Base-by-base conservation (phyloP, 345 rosid genomes). In the Combretum micranthum region DNA sequence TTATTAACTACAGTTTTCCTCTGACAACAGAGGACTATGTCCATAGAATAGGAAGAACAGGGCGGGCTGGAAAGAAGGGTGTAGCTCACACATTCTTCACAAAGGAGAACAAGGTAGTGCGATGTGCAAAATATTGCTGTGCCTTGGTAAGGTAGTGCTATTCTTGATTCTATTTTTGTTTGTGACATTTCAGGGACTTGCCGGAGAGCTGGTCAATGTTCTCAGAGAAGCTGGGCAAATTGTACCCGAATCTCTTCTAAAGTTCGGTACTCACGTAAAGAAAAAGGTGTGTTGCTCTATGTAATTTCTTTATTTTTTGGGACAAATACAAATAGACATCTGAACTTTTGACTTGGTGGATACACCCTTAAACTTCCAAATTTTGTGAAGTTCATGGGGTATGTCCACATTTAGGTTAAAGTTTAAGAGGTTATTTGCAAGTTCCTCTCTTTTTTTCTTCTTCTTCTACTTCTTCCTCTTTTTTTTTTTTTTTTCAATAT, bases 41-140 rank as follows among this genome's bases (percentile, higher is more conserved):
- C 44, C 99, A 93, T 59, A 81, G 97, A 66, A 93, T 89, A 25
- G 97, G 96, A 47, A 83, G 97, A 69, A 93, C 99, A 8, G 97
- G 99, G 58, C 86, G 97, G 58, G 99, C 99, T 17, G 99, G 96
- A 47, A 85, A 85, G 79, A 93, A 93, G 76, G 96, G 99, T 23
- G 90, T 93, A 63, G 93, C 99, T 17, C 97, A 87, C 74, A 85
- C 99, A 37, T 89, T 93, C 79, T 93, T 89, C 76, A 93, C 85
- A 0, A 83, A 79, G 53, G 86, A 73, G 37, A 93, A 93, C 64
- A 93, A 89, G 94, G 97, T 86, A 75, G 42, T 3, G 26, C 0
- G 20, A 50, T 12, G 15, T 17, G 64, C 26, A 12, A n/a, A n/a
- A 11, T 15, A 4, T 7, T 47, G 1, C 47, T 9, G n/a, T 59